These are phyloP conservation scores for Aspergillus versicolor DNA, from an alignment of 2,329 filamentous ascomycete genomes.

Conservation along the genomic window DNA sequence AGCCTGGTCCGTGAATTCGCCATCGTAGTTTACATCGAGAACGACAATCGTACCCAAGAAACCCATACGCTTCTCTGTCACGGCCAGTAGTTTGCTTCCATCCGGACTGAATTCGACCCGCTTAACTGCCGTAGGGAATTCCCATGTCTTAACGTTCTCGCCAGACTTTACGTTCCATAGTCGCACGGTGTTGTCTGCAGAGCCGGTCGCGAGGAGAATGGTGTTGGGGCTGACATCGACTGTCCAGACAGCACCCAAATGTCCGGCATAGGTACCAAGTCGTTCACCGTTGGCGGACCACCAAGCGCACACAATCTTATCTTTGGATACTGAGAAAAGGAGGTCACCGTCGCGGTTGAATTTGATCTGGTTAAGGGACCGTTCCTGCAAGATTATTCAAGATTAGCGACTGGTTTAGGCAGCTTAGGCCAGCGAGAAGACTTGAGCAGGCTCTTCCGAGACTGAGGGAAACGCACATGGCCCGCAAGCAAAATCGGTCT, in stretches of 20 bases:
- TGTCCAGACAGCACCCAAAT: constrained; percentile 98
- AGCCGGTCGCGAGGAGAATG: constrained; percentile 88
- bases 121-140: constrained; percentile 96
- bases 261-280: constrained; percentile 92
- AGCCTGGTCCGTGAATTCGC: constrained; percentile 72
- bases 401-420: constrained; percentile 1
- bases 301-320: constrained; percentile 96
- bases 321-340: constrained; percentile 93
- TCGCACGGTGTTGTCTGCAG: constrained; percentile 96
- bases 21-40: constrained; percentile 81
- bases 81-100: constrained; percentile 82
- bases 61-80: constrained; percentile 98
- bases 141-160: constrained; percentile 93
- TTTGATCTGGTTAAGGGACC: constrained; percentile 92
- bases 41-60: constrained; percentile 93
- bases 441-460: constrained; percentile 10
- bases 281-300: constrained; percentile 97
- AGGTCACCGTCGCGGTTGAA: constrained; percentile 96
- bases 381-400: constrained; percentile 57
- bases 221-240: constrained; percentile 93
- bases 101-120: constrained; percentile 96
- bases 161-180: constrained; percentile 95
- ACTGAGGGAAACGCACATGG: constrained; percentile 61
- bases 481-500: constrained; percentile 94
- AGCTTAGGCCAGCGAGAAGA: not conserved